Percentiles rank a stretch among this genome's conserved stretches.
These are phyloP conservation scores for Alternaria gansuensis DNA, from an alignment of 2,329 filamentous ascomycete species.

Conservation along the genomic window DNA sequence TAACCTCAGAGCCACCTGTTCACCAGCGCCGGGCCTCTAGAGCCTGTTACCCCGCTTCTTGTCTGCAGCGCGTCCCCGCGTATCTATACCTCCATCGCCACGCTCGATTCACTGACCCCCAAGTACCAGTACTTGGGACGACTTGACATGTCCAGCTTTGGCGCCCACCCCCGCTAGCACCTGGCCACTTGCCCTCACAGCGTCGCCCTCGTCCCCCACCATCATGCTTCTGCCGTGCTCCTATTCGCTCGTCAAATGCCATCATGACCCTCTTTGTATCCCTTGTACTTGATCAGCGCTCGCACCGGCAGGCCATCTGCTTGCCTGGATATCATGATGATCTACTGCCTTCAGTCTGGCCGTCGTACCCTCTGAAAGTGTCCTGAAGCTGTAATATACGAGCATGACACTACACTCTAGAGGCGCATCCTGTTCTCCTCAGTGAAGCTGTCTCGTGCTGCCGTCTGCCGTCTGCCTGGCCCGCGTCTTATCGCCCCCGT, in stretches of 20 bases:
- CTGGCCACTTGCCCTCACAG: conserved; percentile 43
- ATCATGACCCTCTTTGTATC: conserved; percentile 51
- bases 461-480: conserved; percentile 32
- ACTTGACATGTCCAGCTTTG: conserved; percentile 31
- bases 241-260: conserved; percentile 49
- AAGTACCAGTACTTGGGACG: conserved; percentile 44
- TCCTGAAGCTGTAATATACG: conserved; percentile 42
- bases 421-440: conserved; percentile 35
- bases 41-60: conserved; percentile 52
- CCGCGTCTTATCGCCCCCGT: conserved; percentile 32
- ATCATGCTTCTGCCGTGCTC: conserved; percentile 35
- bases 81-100: conserved; percentile 40
- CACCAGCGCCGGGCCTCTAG: conserved; percentile 38
- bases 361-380: conserved; percentile 44
- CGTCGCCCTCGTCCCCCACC: conserved; percentile 47
- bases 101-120: conserved; percentile 12
- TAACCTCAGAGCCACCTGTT: conserved; percentile 51
- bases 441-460: conserved; percentile 44
- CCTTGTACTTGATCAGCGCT: conserved; percentile 54
- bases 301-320: conserved; percentile 46
- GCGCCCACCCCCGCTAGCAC: conserved; percentile 42
- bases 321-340: conserved; percentile 52
- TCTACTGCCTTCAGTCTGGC: conserved; percentile 46
- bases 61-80: conserved; percentile 37
- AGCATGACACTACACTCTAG: conserved; percentile 48